Base-by-base conservation (phyloP, 352 stramenopile genomes). In the Hyphochytrium catenoides region DNA sequence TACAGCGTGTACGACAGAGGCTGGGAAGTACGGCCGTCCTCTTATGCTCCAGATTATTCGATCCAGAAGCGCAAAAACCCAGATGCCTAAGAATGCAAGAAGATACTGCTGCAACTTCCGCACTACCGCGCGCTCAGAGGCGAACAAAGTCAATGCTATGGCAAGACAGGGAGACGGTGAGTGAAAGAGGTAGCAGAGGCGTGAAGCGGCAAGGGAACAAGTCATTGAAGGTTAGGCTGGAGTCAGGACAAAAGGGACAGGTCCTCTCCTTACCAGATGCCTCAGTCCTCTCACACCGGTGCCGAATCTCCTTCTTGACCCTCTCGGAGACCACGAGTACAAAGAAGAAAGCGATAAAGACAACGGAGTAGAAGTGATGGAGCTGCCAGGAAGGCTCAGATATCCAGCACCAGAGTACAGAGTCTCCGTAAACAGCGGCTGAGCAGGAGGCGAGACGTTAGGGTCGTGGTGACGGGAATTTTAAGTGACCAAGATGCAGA, bases 391-490 rank as follows among this genome's bases (percentile, higher is more conserved):
- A 41, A 17, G 65, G 57, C 16, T 77, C 58, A 17, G 51, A 47
- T 32, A 83, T 48, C 63, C 63, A 83, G 51, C 68, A 83, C 46
- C 64, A 78, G 49, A 78, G 78, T 27, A 63, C 79, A 27, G 65
- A 57, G 45, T 79, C 59, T 2, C 65, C 65, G 38, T 30, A 34
- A n/a, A n/a, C n/a, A n/a, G n/a, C n/a, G n/a, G n/a, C n/a, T n/a
- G n/a, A n/a, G n/a, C n/a, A n/a, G n/a, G n/a, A n/a, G n/a, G n/a
- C n/a, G n/a, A n/a, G n/a, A n/a, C n/a, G n/a, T n/a, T n/a, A n/a
- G n/a, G n/a, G n/a, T n/a, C n/a, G n/a, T n/a, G n/a, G n/a, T n/a
- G n/a, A n/a, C n/a, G n/a, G n/a, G n/a, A n/a, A n/a, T n/a, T n/a
- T n/a, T n/a, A n/a, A n/a, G n/a, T n/a, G n/a, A n/a, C n/a, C n/a